phyloP scores from a whole-genome alignment of 305 asterid genomes.

The Vinca major region DNA sequence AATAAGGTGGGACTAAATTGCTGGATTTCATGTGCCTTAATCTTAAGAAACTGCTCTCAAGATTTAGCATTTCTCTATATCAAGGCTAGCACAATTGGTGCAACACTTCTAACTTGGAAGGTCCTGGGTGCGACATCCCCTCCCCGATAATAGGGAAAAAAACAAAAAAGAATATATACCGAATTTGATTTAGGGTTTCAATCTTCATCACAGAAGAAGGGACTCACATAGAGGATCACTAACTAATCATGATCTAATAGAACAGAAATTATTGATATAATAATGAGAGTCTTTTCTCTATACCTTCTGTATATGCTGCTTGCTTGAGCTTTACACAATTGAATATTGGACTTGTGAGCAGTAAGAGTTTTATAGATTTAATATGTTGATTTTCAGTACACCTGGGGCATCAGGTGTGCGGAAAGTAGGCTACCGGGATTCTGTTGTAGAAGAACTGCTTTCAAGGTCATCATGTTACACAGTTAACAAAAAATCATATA shows the following conservation, averaged over 20 bases:
- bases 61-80: not conserved
- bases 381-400: not conserved
- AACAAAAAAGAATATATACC: not conserved
- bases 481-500: not conserved
- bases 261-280: not conserved
- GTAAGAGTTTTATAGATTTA: not conserved
- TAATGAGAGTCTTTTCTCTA: not conserved
- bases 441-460: not conserved
- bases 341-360: not conserved
- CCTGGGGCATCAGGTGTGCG: not conserved
- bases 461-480: not conserved
- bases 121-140: too few species aligned
- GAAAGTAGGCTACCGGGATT: too few species aligned
- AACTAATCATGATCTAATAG: not conserved
- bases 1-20: not conserved
- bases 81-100: too few species aligned
- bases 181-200: not conserved
- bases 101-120: too few species aligned
- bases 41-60: not conserved
- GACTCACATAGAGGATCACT: not conserved
- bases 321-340: not conserved
- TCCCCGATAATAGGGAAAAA: too few species aligned
- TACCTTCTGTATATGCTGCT: not conserved
- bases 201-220: not conserved
- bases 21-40: not conserved